phyloP scores from a whole-genome alignment of 805 yeast species.

The Scheffersomyces coipomensis region DNA sequence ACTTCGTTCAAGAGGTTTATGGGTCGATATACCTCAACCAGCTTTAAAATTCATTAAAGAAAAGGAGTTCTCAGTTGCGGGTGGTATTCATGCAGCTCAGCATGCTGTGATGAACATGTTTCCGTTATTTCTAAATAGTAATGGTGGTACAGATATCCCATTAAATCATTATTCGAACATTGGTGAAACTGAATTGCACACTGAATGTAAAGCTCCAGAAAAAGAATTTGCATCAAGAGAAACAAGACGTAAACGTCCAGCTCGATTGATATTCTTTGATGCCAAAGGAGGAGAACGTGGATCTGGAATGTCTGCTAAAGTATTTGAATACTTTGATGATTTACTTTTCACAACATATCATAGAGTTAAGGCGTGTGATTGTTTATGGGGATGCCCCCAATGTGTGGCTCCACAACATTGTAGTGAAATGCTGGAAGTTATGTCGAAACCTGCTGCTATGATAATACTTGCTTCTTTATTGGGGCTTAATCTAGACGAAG shows the following conservation, averaged over 20 bases:
- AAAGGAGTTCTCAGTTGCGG: constrained; percentile 72
- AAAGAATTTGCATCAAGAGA: constrained; percentile 85
- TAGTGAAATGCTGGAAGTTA: constrained; percentile 74
- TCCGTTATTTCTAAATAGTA: constrained; percentile 71
- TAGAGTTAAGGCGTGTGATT: constrained; percentile 61
- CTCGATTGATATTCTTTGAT: constrained; percentile 81
- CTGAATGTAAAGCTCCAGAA: constrained; percentile 97
- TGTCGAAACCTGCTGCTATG: constrained; percentile 84
- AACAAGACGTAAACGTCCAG: constrained; percentile 75
- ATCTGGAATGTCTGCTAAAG: constrained; percentile 74
- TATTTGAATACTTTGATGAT: constrained; percentile 73
- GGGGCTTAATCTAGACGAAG: constrained; percentile 49
- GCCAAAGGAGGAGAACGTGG: constrained; percentile 79
- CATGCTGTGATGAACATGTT: constrained; percentile 82
- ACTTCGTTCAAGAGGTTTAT: constrained; percentile 73
- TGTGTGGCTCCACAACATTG: constrained; percentile 87
- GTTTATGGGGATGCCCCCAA: constrained; percentile 78
- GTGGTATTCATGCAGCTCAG: constrained; percentile 95
- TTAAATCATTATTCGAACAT: constrained; percentile 24
- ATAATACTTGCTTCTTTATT: constrained; percentile 63
- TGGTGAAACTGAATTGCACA: constrained; percentile 61
- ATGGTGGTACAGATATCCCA: constrained; percentile 48
- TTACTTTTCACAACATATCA: constrained; percentile 59
- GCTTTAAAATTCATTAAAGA: constrained; percentile 57
- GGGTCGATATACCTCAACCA: constrained; percentile 81